phyloP scores from a whole-genome alignment of 2,329 filamentous ascomycete genomes.

The Polychaeton citri region DNA sequence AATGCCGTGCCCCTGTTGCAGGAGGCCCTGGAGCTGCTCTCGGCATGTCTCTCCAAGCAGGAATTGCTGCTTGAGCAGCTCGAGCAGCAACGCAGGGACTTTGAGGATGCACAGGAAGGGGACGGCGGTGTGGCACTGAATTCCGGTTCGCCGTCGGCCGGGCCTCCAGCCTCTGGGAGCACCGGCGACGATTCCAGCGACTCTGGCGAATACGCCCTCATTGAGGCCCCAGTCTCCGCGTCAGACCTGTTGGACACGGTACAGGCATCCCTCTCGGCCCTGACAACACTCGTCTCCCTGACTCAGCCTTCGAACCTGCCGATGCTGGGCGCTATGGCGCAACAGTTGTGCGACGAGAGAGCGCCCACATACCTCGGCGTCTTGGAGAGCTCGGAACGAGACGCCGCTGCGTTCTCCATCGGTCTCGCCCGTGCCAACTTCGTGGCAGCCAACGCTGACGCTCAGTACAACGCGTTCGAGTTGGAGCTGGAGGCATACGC shows the following conservation, averaged over 20 bases:
- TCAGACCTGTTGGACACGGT: slow-evolving; percentile 55
- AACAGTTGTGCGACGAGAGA: slow-evolving; percentile 41
- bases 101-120: slow-evolving; percentile 9
- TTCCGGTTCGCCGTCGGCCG: slow-evolving; percentile 3
- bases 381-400: slow-evolving; percentile 15
- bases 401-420: slow-evolving; percentile 25
- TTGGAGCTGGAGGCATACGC: slow-evolving; percentile 42
- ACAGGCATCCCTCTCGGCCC: slow-evolving; percentile 43
- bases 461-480: slow-evolving; percentile 39
- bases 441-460: slow-evolving; percentile 41
- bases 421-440: slow-evolving; percentile 44
- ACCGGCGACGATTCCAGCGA: slow-evolving; percentile 16
- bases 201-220: slow-evolving; percentile 49
- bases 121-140: slow-evolving; percentile 14
- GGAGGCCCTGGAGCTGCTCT: slow-evolving; percentile 48
- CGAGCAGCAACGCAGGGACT: slow-evolving; percentile 10
- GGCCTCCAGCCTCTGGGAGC: slow-evolving; percentile 1
- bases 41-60: slow-evolving; percentile 33
- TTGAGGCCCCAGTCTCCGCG: slow-evolving; percentile 54
- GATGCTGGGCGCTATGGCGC: slow-evolving; percentile 44
- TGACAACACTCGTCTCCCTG: slow-evolving; percentile 36
- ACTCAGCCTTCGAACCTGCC: slow-evolving; percentile 34
- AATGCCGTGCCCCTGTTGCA: slow-evolving; percentile 42
- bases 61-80: slow-evolving; percentile 32
- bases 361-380: slow-evolving; percentile 38